Base-by-base conservation (phyloP, 1,139 yeast species). In the Chernovozyma sophiae-reginae region DNA sequence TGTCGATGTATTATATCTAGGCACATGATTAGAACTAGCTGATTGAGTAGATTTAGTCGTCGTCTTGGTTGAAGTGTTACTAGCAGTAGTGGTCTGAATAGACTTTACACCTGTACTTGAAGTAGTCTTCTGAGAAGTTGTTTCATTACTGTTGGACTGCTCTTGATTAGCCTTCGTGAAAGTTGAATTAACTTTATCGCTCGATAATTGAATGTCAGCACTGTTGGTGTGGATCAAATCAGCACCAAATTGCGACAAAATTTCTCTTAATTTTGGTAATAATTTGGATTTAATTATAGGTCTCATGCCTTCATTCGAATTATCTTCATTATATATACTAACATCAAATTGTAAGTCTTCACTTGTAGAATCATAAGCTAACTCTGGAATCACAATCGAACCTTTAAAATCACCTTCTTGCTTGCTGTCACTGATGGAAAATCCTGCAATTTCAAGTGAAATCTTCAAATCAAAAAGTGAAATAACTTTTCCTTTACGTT, bases 401-500 rank as follows among this genome's bases (percentile, higher is more conserved):
- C 98, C 99, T 36, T 66, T 70, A 25, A 70, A 69, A 3, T 47
- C 49, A 10, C 56, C 56, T 8, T 56, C 65, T 26, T 56, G 60
- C 8, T 56, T 63, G 2, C 56, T 62, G 6, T 26, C 29, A 26
- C 12, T 26, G 29, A 26, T 16, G 12, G 51, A 60, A 24, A 25
- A 33, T 8, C 95, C 92, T 6, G 59, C 60, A 51, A 80, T 78
- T n/a, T 68, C 70, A 43, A 90, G 58, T 1, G 75, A 79, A 39
- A 90, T 49, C 44, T 80, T 75, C 56, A 94, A 66, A 55, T 92
- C 98, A 59, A 86, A 92, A 43, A 92, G 67, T 3, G 96, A 86
- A 51, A 92, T 90, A 30, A 92, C 95, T 58, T 92, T 90, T 15
- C 99, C 98, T 62, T 94, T 92, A 51, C 98, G 80, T 65, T 92